Evolutionary conservation across 148 eudicot species (phyloP), one percentile per base, ranked within the genome.

Genomic region (Heliosperma pusillum): DNA sequence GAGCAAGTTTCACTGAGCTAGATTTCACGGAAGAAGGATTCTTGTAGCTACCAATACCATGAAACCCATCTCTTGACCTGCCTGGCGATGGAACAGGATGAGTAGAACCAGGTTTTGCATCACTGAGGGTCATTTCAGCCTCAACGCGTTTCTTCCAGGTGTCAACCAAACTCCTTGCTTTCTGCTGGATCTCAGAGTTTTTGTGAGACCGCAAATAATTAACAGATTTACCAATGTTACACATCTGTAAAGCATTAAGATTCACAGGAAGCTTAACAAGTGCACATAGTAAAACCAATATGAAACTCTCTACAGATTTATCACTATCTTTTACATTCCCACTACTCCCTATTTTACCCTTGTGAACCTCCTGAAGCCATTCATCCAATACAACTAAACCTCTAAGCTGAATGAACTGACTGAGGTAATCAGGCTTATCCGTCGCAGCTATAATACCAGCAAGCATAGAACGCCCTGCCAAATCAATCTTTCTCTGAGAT

Each of bases 101-200:
- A 55, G 65, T 60, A 20, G 92, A 78, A 69, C 82, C 87, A 74
- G 93, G 72, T 77, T 86, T 90, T n/a, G 86, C 71, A 72, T 94
- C 98, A 77, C 74, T 86, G 27, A 76, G 79, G 36, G 79, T 91
- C 90, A 95, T 92, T 78, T 95, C 98, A 59, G 92, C 96, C 84
- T 92, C 93, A 53, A 96, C 99, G 21, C 99, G 93, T 81, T 89
- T 92, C 85, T 96, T 96, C 99, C 99, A 96, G 50, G 90, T 92
- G 81, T 91, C 97, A 68, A 96, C 97, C 78, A 96, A 85, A 74
- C 85, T 83, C 81, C 94, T 83, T 5, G 99, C 92, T 82, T 92
- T 96, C 86, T 84, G 90, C 83, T 96, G 99, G 80, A 96, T 96
- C 70, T 96, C 99, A 2, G 84, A 69, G 66, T 92, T 96, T 74